Percentiles rank a stretch among this genome's conserved stretches.
Conservation (phyloP, 1,284 basidiomycete species). For the Ceratobasidium sp. region DNA sequence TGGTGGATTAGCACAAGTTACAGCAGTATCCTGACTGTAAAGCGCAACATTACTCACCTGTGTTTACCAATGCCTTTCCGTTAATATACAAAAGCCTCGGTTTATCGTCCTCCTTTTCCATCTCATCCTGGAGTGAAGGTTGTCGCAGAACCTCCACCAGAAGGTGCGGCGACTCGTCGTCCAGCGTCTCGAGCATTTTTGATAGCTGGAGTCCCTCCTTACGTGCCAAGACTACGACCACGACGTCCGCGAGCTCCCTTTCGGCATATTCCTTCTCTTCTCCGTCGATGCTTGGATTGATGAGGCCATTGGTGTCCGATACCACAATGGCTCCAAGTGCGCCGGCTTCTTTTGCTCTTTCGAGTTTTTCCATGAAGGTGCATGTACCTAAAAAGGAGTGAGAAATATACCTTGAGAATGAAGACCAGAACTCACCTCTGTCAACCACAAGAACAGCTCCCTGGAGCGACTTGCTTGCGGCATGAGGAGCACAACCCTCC, state of each 20-base stretch:
- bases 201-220: slow-evolving; percentile 63
- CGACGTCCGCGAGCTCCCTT: slow-evolving; percentile 61
- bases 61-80: slow-evolving; percentile 78
- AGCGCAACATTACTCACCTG: slow-evolving; percentile 53
- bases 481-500: slow-evolving; percentile 24
- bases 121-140: slow-evolving; percentile 7
- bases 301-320: slow-evolving; percentile 58
- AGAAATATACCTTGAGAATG: slow-evolving; percentile 23
- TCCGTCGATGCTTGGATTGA: slow-evolving; percentile 73
- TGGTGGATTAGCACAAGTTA: not conserved
- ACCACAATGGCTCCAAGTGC: slow-evolving; percentile 78
- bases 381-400: slow-evolving; percentile 69
- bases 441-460: slow-evolving; percentile 35
- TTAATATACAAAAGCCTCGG: slow-evolving; percentile 69
- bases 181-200: slow-evolving; percentile 65
- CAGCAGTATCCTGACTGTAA: too few relatives aligned
- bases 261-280: slow-evolving; percentile 63
- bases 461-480: not conserved
- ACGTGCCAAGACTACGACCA: slow-evolving; percentile 67
- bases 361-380: slow-evolving; percentile 83
- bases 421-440: slow-evolving; percentile 10
- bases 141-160: slow-evolving; percentile 56
- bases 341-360: slow-evolving; percentile 69
- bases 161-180: slow-evolving; percentile 64
- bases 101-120: slow-evolving; percentile 21